Evolutionary conservation across 352 stramenopile species (phyloP).

Genomic region (Pythium periplocum): DNA sequence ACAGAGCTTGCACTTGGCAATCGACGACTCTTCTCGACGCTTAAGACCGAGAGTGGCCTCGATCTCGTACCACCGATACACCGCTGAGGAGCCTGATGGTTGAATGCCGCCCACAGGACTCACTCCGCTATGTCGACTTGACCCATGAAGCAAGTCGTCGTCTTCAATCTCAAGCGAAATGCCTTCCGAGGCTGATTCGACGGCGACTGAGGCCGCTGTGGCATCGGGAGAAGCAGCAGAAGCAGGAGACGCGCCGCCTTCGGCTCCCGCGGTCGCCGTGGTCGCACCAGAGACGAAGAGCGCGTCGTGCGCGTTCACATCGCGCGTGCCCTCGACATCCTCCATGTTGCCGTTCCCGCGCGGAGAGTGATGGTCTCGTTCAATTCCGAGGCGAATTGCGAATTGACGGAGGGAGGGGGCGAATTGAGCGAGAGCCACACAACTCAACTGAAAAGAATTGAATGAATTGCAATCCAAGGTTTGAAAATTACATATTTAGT

Average conservation of each 20-base stretch:
- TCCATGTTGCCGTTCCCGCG: conserved; percentile 1
- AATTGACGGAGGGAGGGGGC: neutral
- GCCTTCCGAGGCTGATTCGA: too few relatives aligned
- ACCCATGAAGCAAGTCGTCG: too few relatives aligned
- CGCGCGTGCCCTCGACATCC: neutral
- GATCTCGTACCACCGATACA: conserved; percentile 80
- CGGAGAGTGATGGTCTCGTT: conserved; percentile 12
- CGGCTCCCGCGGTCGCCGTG: neutral
- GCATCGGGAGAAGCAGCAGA: too few relatives aligned
- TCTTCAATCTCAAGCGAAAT: too few relatives aligned
- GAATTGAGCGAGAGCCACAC: neutral
- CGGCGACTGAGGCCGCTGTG: too few relatives aligned
- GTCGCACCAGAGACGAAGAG: neutral
- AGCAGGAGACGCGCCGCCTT: neutral
- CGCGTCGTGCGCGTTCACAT: conserved; percentile 1
- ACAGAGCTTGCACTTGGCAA: conserved; percentile 64
- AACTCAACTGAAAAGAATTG: neutral
- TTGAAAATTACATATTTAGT: too few relatives aligned
- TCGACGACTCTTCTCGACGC: conserved; percentile 66
- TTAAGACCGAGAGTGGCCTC: conserved; percentile 53
- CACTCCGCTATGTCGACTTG: too few relatives aligned
- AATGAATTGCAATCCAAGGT: neutral
- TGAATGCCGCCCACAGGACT: too few relatives aligned
- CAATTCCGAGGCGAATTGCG: conserved; percentile 1
- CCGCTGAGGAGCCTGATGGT: conserved; percentile 26